A percentile compares a stretch with the other conserved stretches of the same genome.
Conservation (phyloP, 2,329 filamentous ascomycete genomes). For the Fusarium papillatum region DNA sequence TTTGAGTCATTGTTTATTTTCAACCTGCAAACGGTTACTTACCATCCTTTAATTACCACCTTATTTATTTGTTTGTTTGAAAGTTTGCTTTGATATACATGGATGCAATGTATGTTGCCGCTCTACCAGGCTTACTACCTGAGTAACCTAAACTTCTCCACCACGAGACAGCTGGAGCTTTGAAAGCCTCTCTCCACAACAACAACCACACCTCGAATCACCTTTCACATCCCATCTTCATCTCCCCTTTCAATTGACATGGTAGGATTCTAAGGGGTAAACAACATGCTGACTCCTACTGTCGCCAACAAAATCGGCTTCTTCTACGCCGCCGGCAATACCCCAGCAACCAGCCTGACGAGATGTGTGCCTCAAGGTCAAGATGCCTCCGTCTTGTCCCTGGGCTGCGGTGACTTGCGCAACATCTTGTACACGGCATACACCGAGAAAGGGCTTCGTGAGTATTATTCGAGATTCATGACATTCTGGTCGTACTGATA, state of each 20-base stretch:
- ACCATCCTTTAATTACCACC: neutral
- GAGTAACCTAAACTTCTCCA: neutral
- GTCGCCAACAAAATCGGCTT: slow-evolving; percentile 47
- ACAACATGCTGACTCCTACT: slow-evolving; percentile 54
- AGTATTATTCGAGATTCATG: slow-evolving; percentile 28
- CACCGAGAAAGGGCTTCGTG: slow-evolving; percentile 53
- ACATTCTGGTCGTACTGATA: slow-evolving; percentile 35
- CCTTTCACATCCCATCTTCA: neutral
- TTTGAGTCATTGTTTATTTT: neutral
- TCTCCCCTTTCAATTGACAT: neutral
- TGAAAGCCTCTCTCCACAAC: neutral
- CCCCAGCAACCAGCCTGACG: slow-evolving; percentile 64
- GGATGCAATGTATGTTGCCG: neutral
- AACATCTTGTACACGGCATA: slow-evolving; percentile 69
- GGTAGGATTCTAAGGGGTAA: neutral
- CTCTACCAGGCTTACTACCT: neutral
- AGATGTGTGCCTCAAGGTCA: slow-evolving; percentile 61
- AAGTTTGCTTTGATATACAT: neutral
- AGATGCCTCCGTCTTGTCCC: slow-evolving; percentile 63
- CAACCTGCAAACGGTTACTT: neutral
- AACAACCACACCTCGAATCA: neutral
- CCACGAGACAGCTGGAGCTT: neutral
- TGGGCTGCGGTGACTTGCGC: slow-evolving; percentile 70
- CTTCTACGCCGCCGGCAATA: slow-evolving; percentile 67
- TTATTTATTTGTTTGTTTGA: neutral